Evolutionary conservation across 768 basidiomycete genomes (phyloP).

Genomic region (Phylloporus rhodoxanthus): DNA sequence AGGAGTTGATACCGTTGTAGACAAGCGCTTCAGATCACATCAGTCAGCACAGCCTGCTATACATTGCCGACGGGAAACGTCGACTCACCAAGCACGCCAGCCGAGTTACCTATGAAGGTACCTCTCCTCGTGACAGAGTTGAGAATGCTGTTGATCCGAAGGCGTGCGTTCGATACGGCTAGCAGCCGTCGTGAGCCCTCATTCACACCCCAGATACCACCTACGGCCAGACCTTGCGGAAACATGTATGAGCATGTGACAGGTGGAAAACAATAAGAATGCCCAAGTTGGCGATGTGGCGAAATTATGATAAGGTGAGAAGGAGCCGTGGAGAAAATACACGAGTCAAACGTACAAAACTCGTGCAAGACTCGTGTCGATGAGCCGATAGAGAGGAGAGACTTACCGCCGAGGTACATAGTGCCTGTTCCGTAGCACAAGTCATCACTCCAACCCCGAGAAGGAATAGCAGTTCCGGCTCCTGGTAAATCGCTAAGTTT

Average conservation of each 20-base stretch:
- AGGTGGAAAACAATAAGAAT: constrained; percentile 72
- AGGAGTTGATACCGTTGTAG: constrained; percentile 95
- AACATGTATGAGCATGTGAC: constrained; percentile 70
- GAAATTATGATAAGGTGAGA: constrained; percentile 66
- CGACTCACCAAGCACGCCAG: constrained; percentile 89
- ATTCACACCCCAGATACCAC: constrained; percentile 92
- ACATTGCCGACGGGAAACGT: constrained; percentile 28
- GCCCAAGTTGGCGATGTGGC: constrained; percentile 50
- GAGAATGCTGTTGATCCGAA: constrained; percentile 94
- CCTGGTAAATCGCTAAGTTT: constrained; percentile 90
- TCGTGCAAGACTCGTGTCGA: constrained; percentile 40
- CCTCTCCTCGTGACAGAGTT: constrained; percentile 97
- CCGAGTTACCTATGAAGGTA: constrained; percentile 96
- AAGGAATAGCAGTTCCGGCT: constrained; percentile 84
- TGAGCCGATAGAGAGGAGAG: constrained; percentile 53
- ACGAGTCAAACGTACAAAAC: constrained; percentile 43
- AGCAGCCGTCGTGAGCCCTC: constrained; percentile 88
- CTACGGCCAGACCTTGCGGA: constrained; percentile 83
- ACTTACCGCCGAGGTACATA: constrained; percentile 95
- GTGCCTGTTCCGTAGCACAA: constrained; percentile 98
- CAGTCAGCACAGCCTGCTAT: constrained; percentile 31
- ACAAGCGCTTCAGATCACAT: constrained; percentile 64
- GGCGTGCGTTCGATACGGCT: constrained; percentile 75
- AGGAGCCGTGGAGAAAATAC: constrained; percentile 42
- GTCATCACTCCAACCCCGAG: constrained; percentile 98